Base-by-base conservation (phyloP, 257 asterid species). In the Solanum bulbocastanum region DNA sequence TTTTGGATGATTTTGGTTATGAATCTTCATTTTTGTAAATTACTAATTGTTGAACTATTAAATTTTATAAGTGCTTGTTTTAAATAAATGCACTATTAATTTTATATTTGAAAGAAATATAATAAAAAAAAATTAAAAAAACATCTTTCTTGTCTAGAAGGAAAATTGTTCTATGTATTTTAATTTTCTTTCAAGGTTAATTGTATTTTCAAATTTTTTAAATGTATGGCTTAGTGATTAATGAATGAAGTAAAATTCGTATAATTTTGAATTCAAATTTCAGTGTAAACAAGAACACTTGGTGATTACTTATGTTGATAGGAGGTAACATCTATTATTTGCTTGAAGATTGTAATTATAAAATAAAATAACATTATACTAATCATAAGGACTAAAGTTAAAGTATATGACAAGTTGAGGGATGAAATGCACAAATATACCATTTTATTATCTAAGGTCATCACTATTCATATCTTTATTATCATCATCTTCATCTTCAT, bases 381-480 rank as follows among this genome's bases (percentile, higher is more conserved):
- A 22, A 74, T 74, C 16, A 36, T 10, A 42, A 25, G 84, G 85
- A 16, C 40, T 4, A 79, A 79, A 79, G 25, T 79, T 27, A 9
- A 8, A 44, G 39, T 46, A 4, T 16, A 23, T 10, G 1, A 44
- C 3, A 44, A 79, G 85, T 44, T 79, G 37, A 49, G 40, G 85
- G 85, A 46, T 79, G 5, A 79, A 16, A 79, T 16, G 66, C 8
- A 79, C 5, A 79, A 79, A 27, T 5, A 79, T 40, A 5, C 27
- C 11, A 15, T 79, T 20, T 91, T 91, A 91, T 93, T 90, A 92
- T 94, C 95, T 89, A 90, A 92, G 90, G 90, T 90, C 90, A 86
- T 78, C 84, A 78, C 25, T 78, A 16, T 62, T 79, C 85, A 82
- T 49, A 74, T 74, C 68, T 52, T 85, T 46, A 37, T 68, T 35